Evolutionary conservation across 2,329 filamentous ascomycete species (phyloP).

Genomic region (Reticulascus tulasneorum): DNA sequence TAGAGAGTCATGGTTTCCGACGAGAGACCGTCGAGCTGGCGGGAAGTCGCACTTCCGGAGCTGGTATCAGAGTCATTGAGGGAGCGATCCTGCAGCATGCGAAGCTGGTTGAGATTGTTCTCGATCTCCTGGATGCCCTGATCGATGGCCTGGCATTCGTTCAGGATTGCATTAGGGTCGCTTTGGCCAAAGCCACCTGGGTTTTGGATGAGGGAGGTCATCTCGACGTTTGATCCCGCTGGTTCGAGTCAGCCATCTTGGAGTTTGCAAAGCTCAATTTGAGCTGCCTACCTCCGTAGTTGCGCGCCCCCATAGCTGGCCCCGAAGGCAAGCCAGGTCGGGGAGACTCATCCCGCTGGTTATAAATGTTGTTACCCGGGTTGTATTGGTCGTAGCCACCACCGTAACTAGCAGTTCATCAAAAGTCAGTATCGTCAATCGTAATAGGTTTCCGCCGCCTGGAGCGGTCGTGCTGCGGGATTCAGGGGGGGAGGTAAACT

Average conservation of each 20-base stretch:
- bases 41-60: constrained; percentile 59
- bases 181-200: constrained; percentile 40
- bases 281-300: neutral
- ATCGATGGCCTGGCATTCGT: constrained; percentile 80
- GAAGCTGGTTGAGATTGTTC: constrained; percentile 66
- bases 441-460: constrained; percentile 7
- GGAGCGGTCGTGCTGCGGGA: constrained; percentile 10
- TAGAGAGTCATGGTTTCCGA: constrained; percentile 81
- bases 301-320: constrained; percentile 16
- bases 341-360: constrained; percentile 42
- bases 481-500: constrained; percentile 17
- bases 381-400: constrained; percentile 55
- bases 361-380: constrained; percentile 55
- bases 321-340: constrained; percentile 14
- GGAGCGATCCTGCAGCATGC: constrained; percentile 64
- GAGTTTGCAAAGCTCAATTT: neutral
- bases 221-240: constrained; percentile 58
- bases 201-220: constrained; percentile 60
- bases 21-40: constrained; percentile 68
- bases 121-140: constrained; percentile 72
- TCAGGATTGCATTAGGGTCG: constrained; percentile 74
- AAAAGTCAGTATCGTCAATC: constrained; percentile 25
- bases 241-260: constrained; percentile 12
- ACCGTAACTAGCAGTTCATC: constrained; percentile 45
- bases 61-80: constrained; percentile 73